These are phyloP conservation scores for Agaricus bisporus DNA, from an alignment of 768 basidiomycete genomes.

Conservation along the genomic window DNA sequence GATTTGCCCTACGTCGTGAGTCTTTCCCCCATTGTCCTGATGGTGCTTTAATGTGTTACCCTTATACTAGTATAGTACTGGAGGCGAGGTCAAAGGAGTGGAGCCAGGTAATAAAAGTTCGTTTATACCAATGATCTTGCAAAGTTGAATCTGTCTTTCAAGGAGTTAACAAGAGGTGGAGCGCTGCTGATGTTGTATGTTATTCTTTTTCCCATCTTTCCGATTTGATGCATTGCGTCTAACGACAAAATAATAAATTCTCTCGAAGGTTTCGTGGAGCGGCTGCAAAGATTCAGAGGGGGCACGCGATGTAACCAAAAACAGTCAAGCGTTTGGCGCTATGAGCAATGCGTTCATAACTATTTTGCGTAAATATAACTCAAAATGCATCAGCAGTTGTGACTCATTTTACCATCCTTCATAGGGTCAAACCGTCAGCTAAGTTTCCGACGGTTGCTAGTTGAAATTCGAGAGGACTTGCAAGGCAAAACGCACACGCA, in stretches of 20 bases:
- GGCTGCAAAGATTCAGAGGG: constrained; percentile 79
- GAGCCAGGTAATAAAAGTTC: constrained; percentile 88
- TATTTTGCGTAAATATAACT: constrained; percentile 36
- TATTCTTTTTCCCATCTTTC: background rate
- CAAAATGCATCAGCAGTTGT: background rate
- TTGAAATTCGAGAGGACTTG: constrained; percentile 31
- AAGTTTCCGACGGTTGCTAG: constrained; percentile 38
- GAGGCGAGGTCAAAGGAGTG: constrained; percentile 89
- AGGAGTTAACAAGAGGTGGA: constrained; percentile 49
- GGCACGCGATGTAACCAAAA: constrained; percentile 67
- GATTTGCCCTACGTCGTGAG: constrained; percentile 68
- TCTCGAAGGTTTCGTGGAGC: constrained; percentile 75
- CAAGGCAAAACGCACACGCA: constrained; percentile 30
- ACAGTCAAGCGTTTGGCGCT: constrained; percentile 64
- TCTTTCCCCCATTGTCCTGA: background rate
- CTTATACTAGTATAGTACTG: constrained; percentile 71
- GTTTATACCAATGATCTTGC: constrained; percentile 72
- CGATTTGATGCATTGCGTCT: background rate
- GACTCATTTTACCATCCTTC: background rate
- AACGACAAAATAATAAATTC: background rate
- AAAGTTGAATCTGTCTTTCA: constrained; percentile 64
- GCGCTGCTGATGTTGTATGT: constrained; percentile 81
- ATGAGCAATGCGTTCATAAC: constrained; percentile 71
- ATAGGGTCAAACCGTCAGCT: constrained; percentile 34
- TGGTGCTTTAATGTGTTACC: background rate